phyloP scores from a whole-genome alignment of 2,329 filamentous ascomycete genomes.

The Lasiodiplodia gonubiensis region DNA sequence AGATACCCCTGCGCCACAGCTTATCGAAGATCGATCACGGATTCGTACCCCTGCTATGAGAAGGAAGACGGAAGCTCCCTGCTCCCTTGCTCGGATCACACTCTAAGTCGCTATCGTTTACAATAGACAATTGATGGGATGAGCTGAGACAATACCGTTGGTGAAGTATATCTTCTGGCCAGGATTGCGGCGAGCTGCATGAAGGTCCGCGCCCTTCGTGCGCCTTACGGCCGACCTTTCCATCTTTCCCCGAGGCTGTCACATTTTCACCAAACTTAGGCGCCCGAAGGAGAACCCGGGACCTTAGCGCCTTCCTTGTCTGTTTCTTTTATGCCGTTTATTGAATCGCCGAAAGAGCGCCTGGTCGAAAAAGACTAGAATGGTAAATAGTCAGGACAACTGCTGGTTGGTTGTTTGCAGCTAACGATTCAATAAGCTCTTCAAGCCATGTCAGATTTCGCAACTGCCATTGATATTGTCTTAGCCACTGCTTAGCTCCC shows the following conservation, averaged over 20 bases:
- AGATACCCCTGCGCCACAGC: slow-evolving; percentile 14
- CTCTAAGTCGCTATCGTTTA: not conserved
- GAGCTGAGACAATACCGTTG: slow-evolving; percentile 16
- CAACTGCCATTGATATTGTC: not conserved
- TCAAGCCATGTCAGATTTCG: not conserved
- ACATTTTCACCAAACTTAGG: not conserved
- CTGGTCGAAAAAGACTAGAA: not conserved
- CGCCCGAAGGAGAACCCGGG: not conserved
- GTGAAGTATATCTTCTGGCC: not conserved
- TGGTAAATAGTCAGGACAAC: not conserved
- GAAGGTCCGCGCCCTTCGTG: not conserved
- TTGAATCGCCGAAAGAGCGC: not conserved
- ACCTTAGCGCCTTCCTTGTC: not conserved
- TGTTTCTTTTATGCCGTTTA: not conserved
- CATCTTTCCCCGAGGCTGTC: not conserved
- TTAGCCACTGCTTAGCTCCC: not conserved
- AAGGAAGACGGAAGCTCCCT: not conserved
- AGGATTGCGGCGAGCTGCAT: slow-evolving; percentile 18
- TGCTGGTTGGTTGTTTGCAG: not conserved
- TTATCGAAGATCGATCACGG: not conserved
- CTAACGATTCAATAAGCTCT: not conserved
- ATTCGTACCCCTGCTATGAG: not conserved
- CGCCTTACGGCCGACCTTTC: not conserved
- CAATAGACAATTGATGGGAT: not conserved
- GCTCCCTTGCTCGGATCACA: not conserved